Conservation (phyloP, 1,139 yeast genomes). For the Hansenula sp. region DNA sequence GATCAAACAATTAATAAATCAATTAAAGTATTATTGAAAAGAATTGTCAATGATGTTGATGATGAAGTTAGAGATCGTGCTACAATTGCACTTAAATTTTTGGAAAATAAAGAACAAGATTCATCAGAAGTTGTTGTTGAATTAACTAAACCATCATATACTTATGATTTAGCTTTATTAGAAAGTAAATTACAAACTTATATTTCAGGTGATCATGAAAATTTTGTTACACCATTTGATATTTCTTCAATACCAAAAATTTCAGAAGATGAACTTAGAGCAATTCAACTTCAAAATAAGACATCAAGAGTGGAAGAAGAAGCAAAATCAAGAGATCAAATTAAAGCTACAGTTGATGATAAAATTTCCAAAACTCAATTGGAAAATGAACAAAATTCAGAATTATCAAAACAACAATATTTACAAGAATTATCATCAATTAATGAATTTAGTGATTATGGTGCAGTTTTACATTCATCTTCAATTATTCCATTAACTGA, state of each 20-base stretch:
- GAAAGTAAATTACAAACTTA: conserved; percentile 76
- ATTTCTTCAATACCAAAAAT: conserved; percentile 50
- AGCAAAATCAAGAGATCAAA: conserved; percentile 9
- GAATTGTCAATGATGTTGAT: conserved; percentile 85
- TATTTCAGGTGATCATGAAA: conserved; percentile 55
- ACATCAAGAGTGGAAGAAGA: conserved; percentile 27
- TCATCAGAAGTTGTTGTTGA: conserved; percentile 29
- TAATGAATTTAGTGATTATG: conserved; percentile 67
- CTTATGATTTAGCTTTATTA: conserved; percentile 69
- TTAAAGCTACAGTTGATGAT: conserved; percentile 1
- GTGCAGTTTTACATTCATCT: conserved; percentile 73
- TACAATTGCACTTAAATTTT: conserved; percentile 71
- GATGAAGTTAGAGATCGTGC: conserved; percentile 99
- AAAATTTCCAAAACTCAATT: conserved; percentile 3
- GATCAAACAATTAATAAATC: conserved; percentile 65
- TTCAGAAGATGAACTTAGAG: conserved; percentile 50
- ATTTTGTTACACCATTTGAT: conserved; percentile 67
- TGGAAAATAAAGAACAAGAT: conserved; percentile 43
- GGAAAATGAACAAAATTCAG: conserved; percentile 23
- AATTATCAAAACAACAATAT: conserved; percentile 52
- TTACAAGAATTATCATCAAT: conserved; percentile 62
- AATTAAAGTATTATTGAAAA: conserved; percentile 67
- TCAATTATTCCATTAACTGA: conserved; percentile 73
- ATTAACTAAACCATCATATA: conserved; percentile 63
- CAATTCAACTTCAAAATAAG: conserved; percentile 40